phyloP scores from a whole-genome alignment of 768 basidiomycete genomes.

The Russula virescens region DNA sequence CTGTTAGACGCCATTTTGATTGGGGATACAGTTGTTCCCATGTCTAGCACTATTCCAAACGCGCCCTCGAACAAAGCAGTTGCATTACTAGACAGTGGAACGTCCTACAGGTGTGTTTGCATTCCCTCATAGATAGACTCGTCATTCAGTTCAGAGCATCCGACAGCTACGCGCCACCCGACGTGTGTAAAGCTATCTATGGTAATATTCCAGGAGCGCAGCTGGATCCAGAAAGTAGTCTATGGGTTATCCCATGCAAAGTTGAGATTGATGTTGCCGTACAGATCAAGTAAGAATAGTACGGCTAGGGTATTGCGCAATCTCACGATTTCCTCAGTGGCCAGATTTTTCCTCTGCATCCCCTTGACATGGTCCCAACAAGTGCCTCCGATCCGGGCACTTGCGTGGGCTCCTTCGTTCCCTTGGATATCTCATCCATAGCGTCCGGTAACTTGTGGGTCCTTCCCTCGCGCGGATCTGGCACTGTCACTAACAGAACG shows the following conservation, averaged over 20 bases:
- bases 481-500: neutral
- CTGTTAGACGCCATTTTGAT: constrained; percentile 69
- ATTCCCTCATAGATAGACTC: constrained; percentile 1
- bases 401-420: constrained; percentile 75
- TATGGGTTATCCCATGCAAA: constrained; percentile 72
- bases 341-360: constrained; percentile 73
- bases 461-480: neutral
- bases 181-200: constrained; percentile 66
- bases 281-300: constrained; percentile 57
- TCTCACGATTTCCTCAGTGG: constrained; percentile 39
- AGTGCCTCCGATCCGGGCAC: constrained; percentile 39
- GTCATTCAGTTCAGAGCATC: constrained; percentile 10
- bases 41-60: constrained; percentile 47
- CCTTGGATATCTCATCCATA: constrained; percentile 47
- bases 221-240: constrained; percentile 45
- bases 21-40: constrained; percentile 44
- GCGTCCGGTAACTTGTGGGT: constrained; percentile 55
- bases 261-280: constrained; percentile 73
- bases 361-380: constrained; percentile 62
- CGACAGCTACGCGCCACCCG: constrained; percentile 60
- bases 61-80: constrained; percentile 71
- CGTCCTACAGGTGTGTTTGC: constrained; percentile 64
- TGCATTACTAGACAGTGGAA: constrained; percentile 72
- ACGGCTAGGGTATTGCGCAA: neutral
- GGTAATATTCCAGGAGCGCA: constrained; percentile 55